phyloP scores from a whole-genome alignment of 805 yeast genomes.

The Wickerhamomyces ciferrii region DNA sequence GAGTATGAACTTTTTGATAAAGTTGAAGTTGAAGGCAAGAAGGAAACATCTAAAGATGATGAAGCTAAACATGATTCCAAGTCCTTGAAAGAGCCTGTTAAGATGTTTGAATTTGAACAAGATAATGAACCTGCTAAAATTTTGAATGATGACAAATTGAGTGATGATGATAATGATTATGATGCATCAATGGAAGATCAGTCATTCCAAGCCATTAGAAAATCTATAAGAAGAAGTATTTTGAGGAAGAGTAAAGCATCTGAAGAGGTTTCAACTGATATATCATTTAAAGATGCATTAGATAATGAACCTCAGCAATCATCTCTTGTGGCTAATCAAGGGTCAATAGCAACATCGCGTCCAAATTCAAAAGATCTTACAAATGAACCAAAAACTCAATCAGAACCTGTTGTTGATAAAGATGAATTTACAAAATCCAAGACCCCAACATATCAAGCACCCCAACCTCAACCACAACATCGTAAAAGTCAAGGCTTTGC shows the following conservation, averaged over 20 bases:
- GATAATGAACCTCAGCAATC: slow-evolving; percentile 13
- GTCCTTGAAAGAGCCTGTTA: background rate
- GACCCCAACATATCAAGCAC: background rate
- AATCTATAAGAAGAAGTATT: slow-evolving; percentile 39
- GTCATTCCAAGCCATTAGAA: slow-evolving; percentile 43
- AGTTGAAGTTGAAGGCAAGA: background rate
- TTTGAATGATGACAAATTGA: background rate
- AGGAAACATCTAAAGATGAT: background rate
- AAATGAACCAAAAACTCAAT: background rate
- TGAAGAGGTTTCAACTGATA: background rate
- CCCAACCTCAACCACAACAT: slow-evolving; percentile 16
- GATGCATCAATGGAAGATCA: slow-evolving; percentile 25
- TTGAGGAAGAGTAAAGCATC: slow-evolving; percentile 25
- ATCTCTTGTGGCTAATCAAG: slow-evolving; percentile 11
- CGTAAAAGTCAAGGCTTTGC: slow-evolving; percentile 26
- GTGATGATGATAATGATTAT: slow-evolving; percentile 6
- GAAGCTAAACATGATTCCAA: background rate
- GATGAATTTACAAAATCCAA: background rate
- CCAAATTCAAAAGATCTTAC: background rate
- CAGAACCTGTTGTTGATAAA: background rate
- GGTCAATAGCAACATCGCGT: slow-evolving; percentile 6
- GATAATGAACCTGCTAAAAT: background rate
- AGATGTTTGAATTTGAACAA: background rate
- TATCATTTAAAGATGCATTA: slow-evolving; percentile 13
- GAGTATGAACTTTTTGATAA: background rate